Base-by-base conservation (phyloP, 2,329 filamentous ascomycete genomes). In the Cladosporium sp. region DNA sequence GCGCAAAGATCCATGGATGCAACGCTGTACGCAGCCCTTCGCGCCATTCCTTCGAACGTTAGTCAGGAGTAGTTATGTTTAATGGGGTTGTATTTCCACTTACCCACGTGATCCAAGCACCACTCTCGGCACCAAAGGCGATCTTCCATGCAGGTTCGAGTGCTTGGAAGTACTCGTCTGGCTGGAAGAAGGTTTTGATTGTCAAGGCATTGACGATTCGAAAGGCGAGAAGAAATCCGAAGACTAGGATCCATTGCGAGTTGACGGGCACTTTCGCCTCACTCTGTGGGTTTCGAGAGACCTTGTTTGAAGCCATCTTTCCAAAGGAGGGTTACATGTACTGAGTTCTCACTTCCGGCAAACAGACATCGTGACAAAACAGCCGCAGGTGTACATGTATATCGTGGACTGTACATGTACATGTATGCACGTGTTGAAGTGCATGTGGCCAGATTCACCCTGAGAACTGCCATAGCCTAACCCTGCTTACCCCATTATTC, bases 41-140 rank as follows among this genome's bases (percentile, higher is more conserved):
- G 14, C 42, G 42, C 42, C 42, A 45, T 45, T 45, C 42, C 93
- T 97, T 70, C 12, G 5, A 38, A 36, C 47, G 58, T 56, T 8
- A 34, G 45, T 63, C 40, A 61, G 54, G 25, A 55, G n/a, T 43
- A 37, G 30, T 50, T 36, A 11, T 37, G 11, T 45, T 12, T 19
- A 17, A 14, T 40, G 6, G 5, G 15, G 9, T 54, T 1, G 14
- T 17, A n/a, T 17, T 2, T 54, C 57, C 12, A 56, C 63, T 69
- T 80, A 96, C 93, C 94, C 94, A 99, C 63, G 94, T 99, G 69
- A 97, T 82, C 90, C 93, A 99, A 28, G 93, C 90, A 62, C 89
- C 89, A 73, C 87, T 89, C 14, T 81, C 72, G 2, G 78, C 70
- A 20, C 92, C 92, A 80, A 96, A 97, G 3, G 89, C 89, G 58